These are phyloP conservation scores for Pharus latifolius DNA, from an alignment of 176 grass and related monocot species.

Conservation along the genomic window DNA sequence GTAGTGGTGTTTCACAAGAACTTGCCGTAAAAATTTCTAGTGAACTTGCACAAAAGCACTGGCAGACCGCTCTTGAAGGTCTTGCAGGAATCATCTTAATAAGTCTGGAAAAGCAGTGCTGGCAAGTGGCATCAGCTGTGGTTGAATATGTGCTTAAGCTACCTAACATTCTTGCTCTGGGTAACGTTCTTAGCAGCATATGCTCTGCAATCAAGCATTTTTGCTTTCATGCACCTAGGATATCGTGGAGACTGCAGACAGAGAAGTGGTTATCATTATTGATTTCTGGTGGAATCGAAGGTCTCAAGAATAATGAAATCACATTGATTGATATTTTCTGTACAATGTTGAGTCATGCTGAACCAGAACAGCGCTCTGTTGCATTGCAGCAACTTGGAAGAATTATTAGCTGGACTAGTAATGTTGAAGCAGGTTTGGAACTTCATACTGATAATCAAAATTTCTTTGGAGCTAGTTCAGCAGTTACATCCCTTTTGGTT, in stretches of 20 bases:
- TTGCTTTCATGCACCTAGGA: slow-evolving; percentile 74
- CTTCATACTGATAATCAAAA: slow-evolving; percentile 23
- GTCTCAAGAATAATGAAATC: slow-evolving; percentile 29
- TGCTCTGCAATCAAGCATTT: slow-evolving; percentile 53
- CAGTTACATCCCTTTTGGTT: slow-evolving; percentile 44
- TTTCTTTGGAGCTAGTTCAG: slow-evolving; percentile 25
- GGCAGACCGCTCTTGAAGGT: slow-evolving; percentile 59
- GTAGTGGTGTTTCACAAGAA: slow-evolving; percentile 10
- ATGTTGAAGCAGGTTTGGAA: slow-evolving; percentile 20
- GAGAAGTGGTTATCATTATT: slow-evolving; percentile 76
- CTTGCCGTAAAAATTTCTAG: slow-evolving; percentile 5
- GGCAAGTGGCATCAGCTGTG: slow-evolving; percentile 75
- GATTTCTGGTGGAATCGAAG: slow-evolving; percentile 30
- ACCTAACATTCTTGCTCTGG: slow-evolving; percentile 40
- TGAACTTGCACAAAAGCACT: slow-evolving; percentile 38
- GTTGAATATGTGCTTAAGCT: slow-evolving; percentile 65
- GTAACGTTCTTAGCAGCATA: slow-evolving; percentile 28
- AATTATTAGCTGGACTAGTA: slow-evolving; percentile 39
- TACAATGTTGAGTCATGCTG: slow-evolving; percentile 77
- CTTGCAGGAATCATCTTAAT: slow-evolving; percentile 41
- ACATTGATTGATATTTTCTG: slow-evolving; percentile 66
- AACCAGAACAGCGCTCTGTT: slow-evolving; percentile 79
- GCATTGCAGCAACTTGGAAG: slow-evolving; percentile 81
- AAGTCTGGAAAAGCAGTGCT: slow-evolving; percentile 73
- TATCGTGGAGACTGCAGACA: slow-evolving; percentile 80